phyloP scores from a whole-genome alignment of 192 early-diverging fungal species.

The Coemansia sp. region DNA sequence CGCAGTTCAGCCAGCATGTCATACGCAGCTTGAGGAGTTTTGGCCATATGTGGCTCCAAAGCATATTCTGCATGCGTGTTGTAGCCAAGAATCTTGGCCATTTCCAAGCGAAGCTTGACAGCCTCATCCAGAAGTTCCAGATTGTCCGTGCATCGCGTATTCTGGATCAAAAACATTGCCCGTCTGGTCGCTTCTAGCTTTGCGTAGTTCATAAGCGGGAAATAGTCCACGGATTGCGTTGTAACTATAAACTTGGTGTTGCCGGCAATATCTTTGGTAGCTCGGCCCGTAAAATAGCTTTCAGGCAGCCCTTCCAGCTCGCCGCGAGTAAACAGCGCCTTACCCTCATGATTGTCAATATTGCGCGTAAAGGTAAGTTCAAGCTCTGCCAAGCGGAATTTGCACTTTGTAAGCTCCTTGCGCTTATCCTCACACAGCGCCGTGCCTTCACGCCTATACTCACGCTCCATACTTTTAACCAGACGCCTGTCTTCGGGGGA shows the following conservation, averaged over 20 bases:
- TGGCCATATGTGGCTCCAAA: slow-evolving; percentile 74
- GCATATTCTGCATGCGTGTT: slow-evolving; percentile 59
- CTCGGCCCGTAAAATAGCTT: slow-evolving; percentile 56
- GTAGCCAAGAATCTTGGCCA: slow-evolving; percentile 61
- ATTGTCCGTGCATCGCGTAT: slow-evolving; percentile 54
- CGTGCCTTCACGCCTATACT: slow-evolving; percentile 64
- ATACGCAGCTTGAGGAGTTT: slow-evolving; percentile 56
- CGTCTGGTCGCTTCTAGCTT: slow-evolving; percentile 53
- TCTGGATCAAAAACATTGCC: slow-evolving; percentile 37
- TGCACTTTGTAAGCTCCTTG: slow-evolving; percentile 55
- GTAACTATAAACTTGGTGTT: slow-evolving; percentile 56
- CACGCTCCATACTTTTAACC: slow-evolving; percentile 56
- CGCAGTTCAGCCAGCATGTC: slow-evolving; percentile 59
- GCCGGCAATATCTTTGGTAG: slow-evolving; percentile 53
- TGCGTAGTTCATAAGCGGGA: slow-evolving; percentile 43
- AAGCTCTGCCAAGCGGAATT: slow-evolving; percentile 51
- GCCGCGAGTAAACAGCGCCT: slow-evolving; percentile 38
- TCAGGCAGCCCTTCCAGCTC: slow-evolving; percentile 68
- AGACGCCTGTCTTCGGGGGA: slow-evolving; percentile 60
- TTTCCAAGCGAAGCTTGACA: slow-evolving; percentile 39
- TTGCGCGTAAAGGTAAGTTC: slow-evolving; percentile 59
- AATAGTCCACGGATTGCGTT: slow-evolving; percentile 58
- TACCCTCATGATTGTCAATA: slow-evolving; percentile 52
- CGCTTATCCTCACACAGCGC: slow-evolving; percentile 56
- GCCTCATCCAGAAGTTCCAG: slow-evolving; percentile 53